phyloP scores from a whole-genome alignment of 2,329 filamentous ascomycete species.

The Zymoseptoria ardabiliae region DNA sequence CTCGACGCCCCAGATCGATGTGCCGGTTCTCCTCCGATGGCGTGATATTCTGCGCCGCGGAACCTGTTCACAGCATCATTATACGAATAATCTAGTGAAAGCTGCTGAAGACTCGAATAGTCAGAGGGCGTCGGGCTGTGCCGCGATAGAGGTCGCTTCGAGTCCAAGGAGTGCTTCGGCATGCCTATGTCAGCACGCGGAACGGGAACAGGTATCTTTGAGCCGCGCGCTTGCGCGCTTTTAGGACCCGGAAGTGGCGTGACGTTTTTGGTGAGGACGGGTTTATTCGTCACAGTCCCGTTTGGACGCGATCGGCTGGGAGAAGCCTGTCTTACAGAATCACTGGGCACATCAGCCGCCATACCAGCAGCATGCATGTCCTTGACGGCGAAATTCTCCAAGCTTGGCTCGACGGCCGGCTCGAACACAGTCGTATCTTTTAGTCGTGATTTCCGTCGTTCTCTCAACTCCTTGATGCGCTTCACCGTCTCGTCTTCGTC shows the following conservation, averaged over 20 bases:
- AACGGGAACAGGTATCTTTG: slow-evolving; percentile 5
- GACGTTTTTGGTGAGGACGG: neutral
- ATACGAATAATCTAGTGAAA: slow-evolving; percentile 28
- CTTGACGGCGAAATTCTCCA: slow-evolving; percentile 2
- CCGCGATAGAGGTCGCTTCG: slow-evolving; percentile 8
- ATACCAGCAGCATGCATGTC: slow-evolving; percentile 5
- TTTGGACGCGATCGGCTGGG: neutral
- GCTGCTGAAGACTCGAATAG: slow-evolving; percentile 13
- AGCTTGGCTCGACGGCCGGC: slow-evolving; percentile 2
- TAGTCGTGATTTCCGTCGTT: slow-evolving; percentile 50
- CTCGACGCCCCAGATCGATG: neutral
- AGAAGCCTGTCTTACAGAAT: neutral
- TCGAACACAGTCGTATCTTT: slow-evolving; percentile 26
- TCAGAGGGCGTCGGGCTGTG: slow-evolving; percentile 17
- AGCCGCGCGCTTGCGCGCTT: slow-evolving; percentile 2
- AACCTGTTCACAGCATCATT: slow-evolving; percentile 23
- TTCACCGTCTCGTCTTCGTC: slow-evolving; percentile 48
- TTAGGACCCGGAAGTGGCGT: slow-evolving; percentile 3
- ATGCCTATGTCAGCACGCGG: neutral
- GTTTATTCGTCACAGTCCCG: neutral
- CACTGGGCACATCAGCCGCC: neutral
- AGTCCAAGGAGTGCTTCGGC: slow-evolving; percentile 9
- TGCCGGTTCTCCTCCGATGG: neutral
- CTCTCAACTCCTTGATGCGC: slow-evolving; percentile 51
- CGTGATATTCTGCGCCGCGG: slow-evolving; percentile 10